Conservation (phyloP, 2,329 filamentous ascomycete species). For the Monascus ruber region DNA sequence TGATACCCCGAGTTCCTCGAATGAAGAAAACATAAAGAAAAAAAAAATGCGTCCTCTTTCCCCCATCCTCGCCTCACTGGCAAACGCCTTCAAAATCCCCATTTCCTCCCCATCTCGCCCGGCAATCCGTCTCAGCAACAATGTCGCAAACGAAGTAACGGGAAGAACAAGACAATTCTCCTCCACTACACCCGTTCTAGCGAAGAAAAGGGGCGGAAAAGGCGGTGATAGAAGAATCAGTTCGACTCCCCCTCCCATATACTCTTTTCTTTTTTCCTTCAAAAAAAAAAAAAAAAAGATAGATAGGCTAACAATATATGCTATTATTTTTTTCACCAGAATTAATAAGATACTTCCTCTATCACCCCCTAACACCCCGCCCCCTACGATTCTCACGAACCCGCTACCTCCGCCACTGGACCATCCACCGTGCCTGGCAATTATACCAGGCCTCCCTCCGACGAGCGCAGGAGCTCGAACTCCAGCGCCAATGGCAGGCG, state of each 20-base stretch:
- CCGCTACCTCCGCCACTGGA: slow-evolving; percentile 90
- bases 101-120: slow-evolving; percentile 20
- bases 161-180: slow-evolving; percentile 22
- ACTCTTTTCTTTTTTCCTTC: too few species aligned
- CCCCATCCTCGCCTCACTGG: slow-evolving; percentile 33
- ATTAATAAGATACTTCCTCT: slow-evolving; percentile 58
- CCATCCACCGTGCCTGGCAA: slow-evolving; percentile 92
- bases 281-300: too few species aligned
- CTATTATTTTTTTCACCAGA: slow-evolving; percentile 26
- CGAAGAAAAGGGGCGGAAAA: slow-evolving; percentile 27
- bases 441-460: slow-evolving; percentile 63
- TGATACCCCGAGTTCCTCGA: too few species aligned
- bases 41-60: slow-evolving; percentile 25
- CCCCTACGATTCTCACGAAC: slow-evolving; percentile 83
- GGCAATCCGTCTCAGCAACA: slow-evolving; percentile 11
- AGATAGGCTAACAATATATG: too few species aligned
- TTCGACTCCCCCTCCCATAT: slow-evolving; percentile 17
- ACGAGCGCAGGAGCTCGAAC: slow-evolving; percentile 52
- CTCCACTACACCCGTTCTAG: slow-evolving; percentile 21
- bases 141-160: slow-evolving; percentile 8
- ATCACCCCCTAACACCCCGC: slow-evolving; percentile 56
- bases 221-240: slow-evolving; percentile 33
- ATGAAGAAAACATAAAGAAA: slow-evolving; percentile 3
- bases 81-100: slow-evolving; percentile 34
- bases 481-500: slow-evolving; percentile 67